These are phyloP conservation scores for Alternaria conjuncta DNA, from an alignment of 2,329 filamentous ascomycete genomes.

Conservation along the genomic window DNA sequence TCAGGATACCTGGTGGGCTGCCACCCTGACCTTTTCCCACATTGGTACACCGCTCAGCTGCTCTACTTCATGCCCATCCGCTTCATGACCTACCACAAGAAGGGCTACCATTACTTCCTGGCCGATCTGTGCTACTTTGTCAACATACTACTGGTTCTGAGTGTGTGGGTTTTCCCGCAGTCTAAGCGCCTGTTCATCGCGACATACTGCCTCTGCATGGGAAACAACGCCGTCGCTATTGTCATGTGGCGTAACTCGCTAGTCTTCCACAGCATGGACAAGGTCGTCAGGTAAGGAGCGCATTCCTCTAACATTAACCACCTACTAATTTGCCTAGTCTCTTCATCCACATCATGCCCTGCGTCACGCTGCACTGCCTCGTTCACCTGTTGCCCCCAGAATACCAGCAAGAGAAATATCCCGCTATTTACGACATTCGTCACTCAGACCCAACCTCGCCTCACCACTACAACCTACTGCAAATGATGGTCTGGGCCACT, in stretches of 20 bases:
- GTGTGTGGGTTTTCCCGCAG: conserved; percentile 86
- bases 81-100: conserved; percentile 86
- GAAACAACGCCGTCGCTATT: conserved; percentile 97
- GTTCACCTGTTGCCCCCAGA: conserved; percentile 78
- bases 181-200: conserved; percentile 93
- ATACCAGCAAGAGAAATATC: conserved; percentile 73
- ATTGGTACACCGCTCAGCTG: conserved; percentile 89
- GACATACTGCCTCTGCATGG: conserved; percentile 89
- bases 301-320: background rate
- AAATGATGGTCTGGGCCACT: conserved; percentile 94
- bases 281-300: conserved; percentile 76
- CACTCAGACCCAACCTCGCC: conserved; percentile 70
- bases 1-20: conserved; percentile 92
- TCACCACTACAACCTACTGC: conserved; percentile 77
- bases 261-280: conserved; percentile 98
- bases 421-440: conserved; percentile 84
- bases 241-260: conserved; percentile 99
- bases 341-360: conserved; percentile 99
- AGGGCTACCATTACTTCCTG: conserved; percentile 89
- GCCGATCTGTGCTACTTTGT: conserved; percentile 98
- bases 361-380: conserved; percentile 88
- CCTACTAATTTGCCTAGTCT: conserved; percentile 59
- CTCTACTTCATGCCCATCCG: conserved; percentile 97
- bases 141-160: conserved; percentile 82
- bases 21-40: conserved; percentile 82